phyloP scores from a whole-genome alignment of 169 alveolate species.

The Neospora caninum region DNA sequence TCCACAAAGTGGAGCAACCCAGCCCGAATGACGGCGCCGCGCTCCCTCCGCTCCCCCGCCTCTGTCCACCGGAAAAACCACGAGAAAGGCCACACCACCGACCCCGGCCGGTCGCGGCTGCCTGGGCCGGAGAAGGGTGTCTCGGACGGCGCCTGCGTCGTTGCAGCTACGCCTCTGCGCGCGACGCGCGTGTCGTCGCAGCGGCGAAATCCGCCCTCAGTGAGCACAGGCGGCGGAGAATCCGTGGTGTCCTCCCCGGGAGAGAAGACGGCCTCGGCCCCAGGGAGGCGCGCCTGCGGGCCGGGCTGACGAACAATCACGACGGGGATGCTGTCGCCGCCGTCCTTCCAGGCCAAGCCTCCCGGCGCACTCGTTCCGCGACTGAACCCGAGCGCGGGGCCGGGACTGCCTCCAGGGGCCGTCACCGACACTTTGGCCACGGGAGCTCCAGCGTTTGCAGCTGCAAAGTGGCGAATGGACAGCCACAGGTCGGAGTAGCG shows the following conservation, averaged over 20 bases:
- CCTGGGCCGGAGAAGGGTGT: neutral
- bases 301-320: neutral
- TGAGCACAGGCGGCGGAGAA: neutral
- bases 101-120: neutral
- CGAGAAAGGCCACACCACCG: neutral
- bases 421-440: neutral
- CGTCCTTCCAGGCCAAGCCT: neutral
- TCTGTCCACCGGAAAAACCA: neutral
- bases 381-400: neutral
- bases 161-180: neutral
- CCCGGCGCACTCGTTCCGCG: neutral
- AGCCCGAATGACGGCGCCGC: neutral
- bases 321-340: neutral
- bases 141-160: neutral
- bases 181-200: neutral
- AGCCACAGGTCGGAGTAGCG: slow-evolving; percentile 40
- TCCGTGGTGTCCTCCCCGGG: no score
- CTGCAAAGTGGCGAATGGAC: neutral
- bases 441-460: neutral
- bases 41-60: neutral
- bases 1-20: neutral
- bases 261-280: no score
- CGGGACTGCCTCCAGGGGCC: neutral
- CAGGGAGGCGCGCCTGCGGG: neutral
- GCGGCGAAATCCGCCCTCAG: neutral